Conservation (phyloP, 805 yeast genomes). For the Wickerhamia fluorescens region DNA sequence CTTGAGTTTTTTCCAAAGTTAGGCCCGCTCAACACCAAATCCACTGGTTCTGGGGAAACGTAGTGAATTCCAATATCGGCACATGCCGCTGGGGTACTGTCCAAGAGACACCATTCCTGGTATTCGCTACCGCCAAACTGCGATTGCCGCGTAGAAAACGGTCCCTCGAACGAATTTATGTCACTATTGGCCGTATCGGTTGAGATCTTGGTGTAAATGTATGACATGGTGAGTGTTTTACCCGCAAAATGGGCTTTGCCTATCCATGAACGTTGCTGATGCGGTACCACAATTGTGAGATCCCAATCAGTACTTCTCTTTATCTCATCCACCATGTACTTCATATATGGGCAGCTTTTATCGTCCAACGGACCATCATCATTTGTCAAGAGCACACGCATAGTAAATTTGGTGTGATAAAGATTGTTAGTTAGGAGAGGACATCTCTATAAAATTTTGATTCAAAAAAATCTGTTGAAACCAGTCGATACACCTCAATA, state of each 20-base stretch:
- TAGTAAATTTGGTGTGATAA: conserved; percentile 9
- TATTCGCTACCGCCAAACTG: conserved; percentile 18
- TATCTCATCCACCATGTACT: conserved; percentile 70
- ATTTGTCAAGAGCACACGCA: conserved; percentile 66
- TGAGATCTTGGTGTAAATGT: conserved; percentile 47
- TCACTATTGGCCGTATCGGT: conserved; percentile 34
- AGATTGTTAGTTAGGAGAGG: too few relatives aligned
- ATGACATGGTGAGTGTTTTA: conserved; percentile 50
- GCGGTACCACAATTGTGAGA: conserved; percentile 76
- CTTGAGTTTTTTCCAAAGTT: conserved; percentile 92
- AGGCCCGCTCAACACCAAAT: conserved; percentile 89
- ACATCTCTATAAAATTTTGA: too few relatives aligned
- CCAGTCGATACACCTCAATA: too few relatives aligned
- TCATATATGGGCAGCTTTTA: conserved; percentile 74
- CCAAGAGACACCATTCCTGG: conserved; percentile 81
- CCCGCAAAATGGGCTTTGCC: conserved; percentile 96
- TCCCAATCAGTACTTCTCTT: conserved; percentile 70
- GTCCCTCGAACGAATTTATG: conserved; percentile 54
- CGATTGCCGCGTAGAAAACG: conserved; percentile 48
- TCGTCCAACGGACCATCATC: conserved; percentile 95
- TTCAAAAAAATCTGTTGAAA: too few relatives aligned
- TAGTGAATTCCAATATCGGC: conserved; percentile 85
- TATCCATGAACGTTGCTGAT: conserved; percentile 88
- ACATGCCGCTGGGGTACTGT: conserved; percentile 96
- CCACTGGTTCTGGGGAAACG: conserved; percentile 53